phyloP scores from a whole-genome alignment of 345 rosid species.

The Eutrema heterophyllum region DNA sequence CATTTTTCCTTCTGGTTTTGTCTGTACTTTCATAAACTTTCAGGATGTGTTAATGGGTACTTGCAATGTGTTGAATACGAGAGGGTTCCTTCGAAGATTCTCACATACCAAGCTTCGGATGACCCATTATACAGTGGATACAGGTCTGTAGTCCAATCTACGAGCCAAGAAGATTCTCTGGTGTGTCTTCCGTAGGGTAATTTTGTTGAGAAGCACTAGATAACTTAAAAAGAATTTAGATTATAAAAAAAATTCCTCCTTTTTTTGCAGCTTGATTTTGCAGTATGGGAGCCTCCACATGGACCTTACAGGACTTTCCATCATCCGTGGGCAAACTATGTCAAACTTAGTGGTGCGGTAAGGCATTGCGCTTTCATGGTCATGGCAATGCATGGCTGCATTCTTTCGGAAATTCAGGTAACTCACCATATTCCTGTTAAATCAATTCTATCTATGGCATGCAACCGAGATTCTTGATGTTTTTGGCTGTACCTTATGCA shows the following conservation, averaged over 20 bases:
- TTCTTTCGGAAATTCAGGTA: slow-evolving; percentile 91
- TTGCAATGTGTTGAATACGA: slow-evolving; percentile 73
- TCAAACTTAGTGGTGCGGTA: slow-evolving; percentile 73
- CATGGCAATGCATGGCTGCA: slow-evolving; percentile 96
- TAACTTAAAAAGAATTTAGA: not conserved
- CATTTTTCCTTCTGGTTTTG: not conserved
- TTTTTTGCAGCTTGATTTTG: slow-evolving; percentile 57
- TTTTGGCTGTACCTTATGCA: not conserved
- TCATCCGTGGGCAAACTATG: slow-evolving; percentile 78
- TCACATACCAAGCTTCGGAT: slow-evolving; percentile 84
- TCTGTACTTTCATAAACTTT: not conserved
- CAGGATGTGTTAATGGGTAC: slow-evolving; percentile 80
- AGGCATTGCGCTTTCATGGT: slow-evolving; percentile 94
- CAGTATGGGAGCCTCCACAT: slow-evolving; percentile 93
- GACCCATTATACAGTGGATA: slow-evolving; percentile 79
- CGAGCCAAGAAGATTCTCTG: slow-evolving; percentile 83
- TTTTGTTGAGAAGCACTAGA: not conserved
- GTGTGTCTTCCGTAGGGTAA: slow-evolving; percentile 26
- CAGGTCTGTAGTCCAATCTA: slow-evolving; percentile 77
- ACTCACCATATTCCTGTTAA: not conserved
- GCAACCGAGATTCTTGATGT: not conserved
- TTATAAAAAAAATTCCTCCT: not conserved
- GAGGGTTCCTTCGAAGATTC: slow-evolving; percentile 84
- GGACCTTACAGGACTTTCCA: slow-evolving; percentile 67
- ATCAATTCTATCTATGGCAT: not conserved